Evolutionary conservation across 2,329 filamentous ascomycete genomes (phyloP).

Genomic region (Teratosphaeria destructans): DNA sequence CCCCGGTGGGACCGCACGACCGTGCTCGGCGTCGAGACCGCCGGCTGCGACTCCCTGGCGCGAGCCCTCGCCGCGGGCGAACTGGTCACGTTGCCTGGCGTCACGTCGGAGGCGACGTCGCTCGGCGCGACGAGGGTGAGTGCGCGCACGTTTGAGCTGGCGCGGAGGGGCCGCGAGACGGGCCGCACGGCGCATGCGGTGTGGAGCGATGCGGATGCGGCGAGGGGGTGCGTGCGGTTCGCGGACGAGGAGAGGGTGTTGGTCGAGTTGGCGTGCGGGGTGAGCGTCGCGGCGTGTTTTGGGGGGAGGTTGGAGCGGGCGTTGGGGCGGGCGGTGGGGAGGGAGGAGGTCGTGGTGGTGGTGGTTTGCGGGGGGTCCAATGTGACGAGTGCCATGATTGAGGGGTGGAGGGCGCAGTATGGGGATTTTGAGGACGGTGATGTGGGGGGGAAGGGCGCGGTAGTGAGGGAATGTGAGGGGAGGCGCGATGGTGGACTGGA

Average conservation of each 20-base stretch:
- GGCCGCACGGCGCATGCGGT: slow-evolving; percentile 50
- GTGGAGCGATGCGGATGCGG: slow-evolving; percentile 66
- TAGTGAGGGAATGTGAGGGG: not conserved
- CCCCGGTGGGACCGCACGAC: slow-evolving; percentile 26
- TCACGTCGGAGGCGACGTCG: slow-evolving; percentile 65
- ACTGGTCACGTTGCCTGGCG: slow-evolving; percentile 51
- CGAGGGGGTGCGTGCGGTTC: slow-evolving; percentile 63
- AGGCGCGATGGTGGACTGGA: not conserved
- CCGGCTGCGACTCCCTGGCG: slow-evolving; percentile 60
- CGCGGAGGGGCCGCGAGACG: slow-evolving; percentile 25
- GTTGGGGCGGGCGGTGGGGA: slow-evolving; percentile 52
- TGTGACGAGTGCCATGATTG: slow-evolving; percentile 41
- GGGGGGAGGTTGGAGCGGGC: slow-evolving; percentile 49
- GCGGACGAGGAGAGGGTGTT: slow-evolving; percentile 72
- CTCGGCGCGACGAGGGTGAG: slow-evolving; percentile 67
- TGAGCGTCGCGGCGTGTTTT: slow-evolving; percentile 61
- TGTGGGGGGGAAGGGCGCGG: slow-evolving; percentile 10
- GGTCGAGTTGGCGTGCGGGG: slow-evolving; percentile 78
- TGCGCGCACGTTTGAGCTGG: slow-evolving; percentile 56
- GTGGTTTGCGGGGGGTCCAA: slow-evolving; percentile 60
- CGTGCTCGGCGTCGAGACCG: slow-evolving; percentile 66
- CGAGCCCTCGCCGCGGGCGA: slow-evolving; percentile 47
- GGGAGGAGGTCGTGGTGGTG: slow-evolving; percentile 63
- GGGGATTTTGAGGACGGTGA: slow-evolving; percentile 11
- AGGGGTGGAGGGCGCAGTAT: slow-evolving; percentile 37